A percentile compares a stretch with the other conserved stretches of the same genome.
Evolutionary conservation across 768 basidiomycete genomes (phyloP).

Genomic region (Pisolithus orientalis): DNA sequence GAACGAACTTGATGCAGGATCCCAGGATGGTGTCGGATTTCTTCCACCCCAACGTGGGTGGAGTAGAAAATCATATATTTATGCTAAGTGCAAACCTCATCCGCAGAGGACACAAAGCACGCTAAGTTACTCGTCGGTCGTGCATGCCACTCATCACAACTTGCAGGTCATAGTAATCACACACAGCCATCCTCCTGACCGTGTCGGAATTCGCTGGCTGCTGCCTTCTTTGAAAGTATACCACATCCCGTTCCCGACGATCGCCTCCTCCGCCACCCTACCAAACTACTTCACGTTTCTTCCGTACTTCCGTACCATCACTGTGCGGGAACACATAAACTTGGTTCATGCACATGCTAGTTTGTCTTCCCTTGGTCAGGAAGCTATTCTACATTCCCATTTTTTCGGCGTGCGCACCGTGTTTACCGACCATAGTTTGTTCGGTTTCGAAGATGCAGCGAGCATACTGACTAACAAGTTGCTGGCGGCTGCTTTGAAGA

Average conservation of each 20-base stretch:
- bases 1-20: background rate
- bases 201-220: constrained; percentile 87
- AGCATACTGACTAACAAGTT: constrained; percentile 98
- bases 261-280: constrained; percentile 87
- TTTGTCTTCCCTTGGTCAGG: constrained; percentile 85
- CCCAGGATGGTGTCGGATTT: constrained; percentile 93
- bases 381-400: constrained; percentile 86
- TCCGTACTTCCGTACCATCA: constrained; percentile 86
- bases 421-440: constrained; percentile 95
- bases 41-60: constrained; percentile 90
- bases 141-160: background rate
- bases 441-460: constrained; percentile 95
- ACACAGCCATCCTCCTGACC: constrained; percentile 81
- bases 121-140: background rate
- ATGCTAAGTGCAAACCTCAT: constrained; percentile 84
- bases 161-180: constrained; percentile 88
- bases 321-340: constrained; percentile 79
- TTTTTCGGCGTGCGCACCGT: constrained; percentile 84
- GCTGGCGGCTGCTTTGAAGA: constrained; percentile 75
- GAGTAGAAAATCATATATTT: constrained; percentile 96
- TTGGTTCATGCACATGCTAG: constrained; percentile 90
- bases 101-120: constrained; percentile 76
- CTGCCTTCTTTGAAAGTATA: constrained; percentile 87
- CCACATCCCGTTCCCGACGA: constrained; percentile 84
- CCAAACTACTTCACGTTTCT: constrained; percentile 92